Percentiles rank a stretch among this genome's conserved stretches.
Conservation (phyloP, 805 yeast genomes). For the Henningerozyma blattae region DNA sequence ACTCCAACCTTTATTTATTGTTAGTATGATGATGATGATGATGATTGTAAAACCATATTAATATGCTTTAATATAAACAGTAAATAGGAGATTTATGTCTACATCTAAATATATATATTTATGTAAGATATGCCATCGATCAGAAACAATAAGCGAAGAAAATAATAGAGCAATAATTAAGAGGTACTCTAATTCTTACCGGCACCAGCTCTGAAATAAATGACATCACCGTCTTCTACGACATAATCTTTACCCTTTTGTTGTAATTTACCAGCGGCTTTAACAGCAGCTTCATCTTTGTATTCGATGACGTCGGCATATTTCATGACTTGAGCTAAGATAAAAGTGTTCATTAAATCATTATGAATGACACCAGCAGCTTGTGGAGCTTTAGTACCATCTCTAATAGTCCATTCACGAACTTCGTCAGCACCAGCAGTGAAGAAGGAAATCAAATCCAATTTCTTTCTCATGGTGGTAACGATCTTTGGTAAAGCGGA, state of each 20-base stretch:
- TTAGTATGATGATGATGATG: no score
- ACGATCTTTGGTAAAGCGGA: conserved; percentile 83
- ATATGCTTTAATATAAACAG: no score
- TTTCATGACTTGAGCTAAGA: conserved; percentile 86
- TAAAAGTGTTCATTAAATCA: conserved; percentile 89
- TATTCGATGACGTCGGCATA: conserved; percentile 65
- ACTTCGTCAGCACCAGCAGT: conserved; percentile 96
- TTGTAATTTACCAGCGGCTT: conserved; percentile 78
- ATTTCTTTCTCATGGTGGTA: conserved; percentile 72
- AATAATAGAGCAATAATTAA: background rate
- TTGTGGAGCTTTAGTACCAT: conserved; percentile 90
- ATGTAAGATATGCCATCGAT: background rate
- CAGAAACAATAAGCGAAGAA: background rate
- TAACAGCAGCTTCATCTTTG: conserved; percentile 72
- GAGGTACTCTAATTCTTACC: conserved; percentile 57
- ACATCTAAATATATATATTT: conserved; percentile 1
- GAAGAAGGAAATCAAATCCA: conserved; percentile 84
- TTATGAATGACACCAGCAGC: conserved; percentile 98
- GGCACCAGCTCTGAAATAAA: conserved; percentile 89
- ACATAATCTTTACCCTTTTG: conserved; percentile 92
- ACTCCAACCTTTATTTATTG: no score
- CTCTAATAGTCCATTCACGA: conserved; percentile 95
- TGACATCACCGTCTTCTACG: conserved; percentile 89
- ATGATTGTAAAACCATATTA: no score
- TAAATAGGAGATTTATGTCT: background rate